Percentiles rank a stretch among this genome's conserved stretches.
Evolutionary conservation across 202 grass and related monocot species (phyloP).

Genomic region (Schoenoplectus triqueter): DNA sequence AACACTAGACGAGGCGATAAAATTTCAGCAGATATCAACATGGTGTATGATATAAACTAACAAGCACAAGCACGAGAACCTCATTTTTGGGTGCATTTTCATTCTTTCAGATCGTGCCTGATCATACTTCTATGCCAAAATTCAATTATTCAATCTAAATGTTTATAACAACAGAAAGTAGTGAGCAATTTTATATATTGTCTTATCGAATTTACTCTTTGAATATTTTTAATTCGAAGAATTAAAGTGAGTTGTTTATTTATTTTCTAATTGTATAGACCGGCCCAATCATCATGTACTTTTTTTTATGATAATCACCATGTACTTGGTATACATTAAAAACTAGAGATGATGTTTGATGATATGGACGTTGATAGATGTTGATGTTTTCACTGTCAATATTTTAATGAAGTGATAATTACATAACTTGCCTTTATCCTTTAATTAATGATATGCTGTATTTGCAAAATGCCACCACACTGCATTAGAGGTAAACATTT

Average conservation of each 20-base stretch:
- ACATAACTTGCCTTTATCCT: background rate
- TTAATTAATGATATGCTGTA: background rate
- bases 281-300: too few species aligned
- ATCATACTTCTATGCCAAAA: too few species aligned
- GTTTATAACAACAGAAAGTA: too few species aligned
- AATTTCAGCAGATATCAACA: too few species aligned
- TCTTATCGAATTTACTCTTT: background rate
- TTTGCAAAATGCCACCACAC: background rate
- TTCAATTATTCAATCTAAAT: too few species aligned
- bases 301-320: too few species aligned
- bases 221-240: background rate
- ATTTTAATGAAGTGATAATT: slow-evolving; percentile 1
- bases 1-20: too few species aligned
- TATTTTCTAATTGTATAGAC: background rate
- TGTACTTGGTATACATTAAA: background rate
- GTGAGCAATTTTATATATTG: too few species aligned
- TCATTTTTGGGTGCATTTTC: too few species aligned
- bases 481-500: background rate
- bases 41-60: too few species aligned
- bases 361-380: background rate
- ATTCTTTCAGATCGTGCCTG: too few species aligned
- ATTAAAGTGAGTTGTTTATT: background rate
- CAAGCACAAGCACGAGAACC: too few species aligned
- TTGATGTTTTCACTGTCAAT: background rate
- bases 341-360: background rate